phyloP scores from a whole-genome alignment of 805 yeast genomes.

The Metschnikowia corniflorae region DNA sequence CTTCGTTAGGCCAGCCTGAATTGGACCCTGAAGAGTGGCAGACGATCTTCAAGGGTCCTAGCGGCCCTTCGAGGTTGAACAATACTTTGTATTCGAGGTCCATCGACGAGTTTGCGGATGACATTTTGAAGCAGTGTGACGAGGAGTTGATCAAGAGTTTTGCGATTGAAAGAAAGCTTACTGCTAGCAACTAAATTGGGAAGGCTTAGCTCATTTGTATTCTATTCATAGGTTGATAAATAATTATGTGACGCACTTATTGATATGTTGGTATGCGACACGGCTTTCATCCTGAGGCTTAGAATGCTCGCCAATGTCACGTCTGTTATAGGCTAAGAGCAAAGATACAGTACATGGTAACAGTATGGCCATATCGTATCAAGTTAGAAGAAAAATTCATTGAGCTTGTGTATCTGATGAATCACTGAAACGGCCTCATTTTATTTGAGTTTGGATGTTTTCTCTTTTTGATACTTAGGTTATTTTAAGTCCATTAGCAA shows the following conservation, averaged over 20 bases:
- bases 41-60: conserved; percentile 60
- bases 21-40: conserved; percentile 64
- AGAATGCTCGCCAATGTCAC: conserved; percentile 7
- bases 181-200: conserved; percentile 19
- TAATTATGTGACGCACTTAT: conserved; percentile 4
- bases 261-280: too few relatives aligned
- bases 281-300: too few relatives aligned
- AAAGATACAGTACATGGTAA: too few relatives aligned
- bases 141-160: conserved; percentile 61
- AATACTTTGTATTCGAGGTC: conserved; percentile 65
- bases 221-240: conserved; percentile 4
- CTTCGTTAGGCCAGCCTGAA: conserved; percentile 53
- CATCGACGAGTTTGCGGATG: conserved; percentile 66
- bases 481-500: too few relatives aligned
- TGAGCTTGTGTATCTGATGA: too few relatives aligned
- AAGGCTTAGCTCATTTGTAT: conserved; percentile 5
- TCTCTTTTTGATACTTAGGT: too few relatives aligned
- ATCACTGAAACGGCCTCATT: too few relatives aligned
- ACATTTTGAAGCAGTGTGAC: conserved; percentile 67
- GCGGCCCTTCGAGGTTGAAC: conserved; percentile 72
- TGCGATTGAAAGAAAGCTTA: conserved; percentile 53
- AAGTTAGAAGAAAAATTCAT: too few relatives aligned
- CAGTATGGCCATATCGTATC: too few relatives aligned
- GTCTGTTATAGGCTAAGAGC: conserved; percentile 5
- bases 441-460: too few relatives aligned